Evolutionary conservation across 2,329 filamentous ascomycete genomes (phyloP), one percentile per base, ranked within the genome.

Genomic region (Catunica adiposa): DNA sequence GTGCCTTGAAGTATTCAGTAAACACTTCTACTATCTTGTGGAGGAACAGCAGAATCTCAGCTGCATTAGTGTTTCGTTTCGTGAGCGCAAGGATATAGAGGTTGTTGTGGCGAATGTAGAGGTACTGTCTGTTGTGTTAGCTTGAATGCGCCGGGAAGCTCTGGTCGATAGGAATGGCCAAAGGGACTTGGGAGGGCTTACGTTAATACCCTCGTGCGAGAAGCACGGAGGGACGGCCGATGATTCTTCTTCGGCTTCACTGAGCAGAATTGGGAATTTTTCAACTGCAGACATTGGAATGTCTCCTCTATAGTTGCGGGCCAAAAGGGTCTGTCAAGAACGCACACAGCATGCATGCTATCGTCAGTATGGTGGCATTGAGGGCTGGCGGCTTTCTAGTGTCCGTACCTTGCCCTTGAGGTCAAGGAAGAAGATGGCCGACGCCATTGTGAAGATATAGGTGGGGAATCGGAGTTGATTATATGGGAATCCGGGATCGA

Each of bases 221-320:
- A 98, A 97, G 72, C 92, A 98, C 61, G 92, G 92, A 56, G 92
- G 89, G 2, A 97, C 92, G 60, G 89, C 89, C 50, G 90, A 97
- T 63, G 88, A 95, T 70, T 98, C 92, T 80, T 98, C 92, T 82
- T 98, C 92, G 64, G 92, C 92, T 73, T 98, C 92, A 70, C 86
- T 94, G 55, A 98, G 82, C 58, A 98, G 84, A 63, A 95, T 74
- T 46, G 92, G 92, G 69, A 98, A 98, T 70, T 94, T 94, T 72
- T 98, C 92, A 65, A 98, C 92, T 37, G 92, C 92, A 58, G 89
- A 94, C 92, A 98, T 97, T 70, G 92, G 92, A 62, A 98, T 94
- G 65, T 98, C 92, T 69, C 92, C 92, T 68, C 92, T 82, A 71
- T 98, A 98, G 74, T 98, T 98, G 66, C 92, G 87, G 70, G 92